A percentile compares a stretch with the other conserved stretches of the same genome.
phyloP scores from a whole-genome alignment of 192 early-diverging fungal genomes.

The Umbelopsis isabellina region DNA sequence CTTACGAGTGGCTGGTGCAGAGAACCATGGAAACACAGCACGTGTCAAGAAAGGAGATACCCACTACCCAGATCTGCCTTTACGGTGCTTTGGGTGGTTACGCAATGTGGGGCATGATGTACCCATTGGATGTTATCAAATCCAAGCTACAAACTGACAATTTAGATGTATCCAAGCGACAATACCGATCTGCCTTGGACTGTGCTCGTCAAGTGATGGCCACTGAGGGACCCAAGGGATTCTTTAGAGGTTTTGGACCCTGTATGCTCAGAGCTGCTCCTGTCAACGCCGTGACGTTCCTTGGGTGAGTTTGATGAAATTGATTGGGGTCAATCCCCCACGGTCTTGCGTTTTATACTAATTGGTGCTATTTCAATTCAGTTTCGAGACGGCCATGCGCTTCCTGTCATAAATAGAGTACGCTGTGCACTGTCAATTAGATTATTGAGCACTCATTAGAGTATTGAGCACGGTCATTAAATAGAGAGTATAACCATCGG shows the following conservation, averaged over 20 bases:
- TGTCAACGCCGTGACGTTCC: constrained; percentile 92
- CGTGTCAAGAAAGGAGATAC: constrained; percentile 68
- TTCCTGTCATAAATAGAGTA: constrained; percentile 24
- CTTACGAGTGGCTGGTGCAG: constrained; percentile 91
- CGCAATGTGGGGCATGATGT: constrained; percentile 77
- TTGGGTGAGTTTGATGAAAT: constrained; percentile 56
- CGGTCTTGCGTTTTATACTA: no score
- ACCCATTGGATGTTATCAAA: constrained; percentile 94
- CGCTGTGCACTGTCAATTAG: no score
- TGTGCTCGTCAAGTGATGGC: constrained; percentile 78
- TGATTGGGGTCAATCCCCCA: no score
- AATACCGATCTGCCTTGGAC: constrained; percentile 78
- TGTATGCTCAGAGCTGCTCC: constrained; percentile 94
- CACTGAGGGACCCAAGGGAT: constrained; percentile 82
- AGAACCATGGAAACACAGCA: constrained; percentile 65
- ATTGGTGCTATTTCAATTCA: background rate
- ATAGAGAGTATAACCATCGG: no score
- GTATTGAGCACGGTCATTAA: no score
- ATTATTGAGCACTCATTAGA: no score
- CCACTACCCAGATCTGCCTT: constrained; percentile 73
- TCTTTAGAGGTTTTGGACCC: constrained; percentile 84
- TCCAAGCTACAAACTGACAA: constrained; percentile 94
- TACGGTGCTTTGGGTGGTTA: constrained; percentile 87
- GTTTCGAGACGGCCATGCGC: constrained; percentile 60
- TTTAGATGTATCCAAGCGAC: constrained; percentile 63